Evolutionary conservation across 2,329 filamentous ascomycete species (phyloP).

Genomic region (Ophiostoma pallidulum): DNA sequence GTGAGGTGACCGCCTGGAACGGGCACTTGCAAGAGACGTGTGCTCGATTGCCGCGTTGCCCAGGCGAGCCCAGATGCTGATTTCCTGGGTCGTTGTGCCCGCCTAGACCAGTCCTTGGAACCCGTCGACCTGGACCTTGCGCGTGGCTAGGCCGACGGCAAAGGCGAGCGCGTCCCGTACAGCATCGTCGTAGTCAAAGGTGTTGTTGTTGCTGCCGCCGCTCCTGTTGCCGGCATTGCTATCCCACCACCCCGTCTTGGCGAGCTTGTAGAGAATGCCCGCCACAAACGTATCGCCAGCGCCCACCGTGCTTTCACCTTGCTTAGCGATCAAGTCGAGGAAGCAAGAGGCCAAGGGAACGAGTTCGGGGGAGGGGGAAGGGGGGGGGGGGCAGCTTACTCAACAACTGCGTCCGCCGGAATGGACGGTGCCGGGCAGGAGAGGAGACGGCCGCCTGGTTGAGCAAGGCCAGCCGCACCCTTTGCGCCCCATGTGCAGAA

Average conservation of each 20-base stretch:
- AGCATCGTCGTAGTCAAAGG: slow-evolving; percentile 37
- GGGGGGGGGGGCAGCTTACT: slow-evolving; percentile 35
- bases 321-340: too few relatives aligned
- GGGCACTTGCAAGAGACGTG: too few relatives aligned
- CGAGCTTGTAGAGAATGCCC: slow-evolving; percentile 55
- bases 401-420: slow-evolving; percentile 39
- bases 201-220: slow-evolving; percentile 18
- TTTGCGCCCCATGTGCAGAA: slow-evolving; percentile 37
- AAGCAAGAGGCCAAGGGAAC: background rate
- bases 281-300: slow-evolving; percentile 70
- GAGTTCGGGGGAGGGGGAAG: background rate
- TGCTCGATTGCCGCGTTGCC: too few relatives aligned
- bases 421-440: slow-evolving; percentile 33
- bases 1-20: too few relatives aligned
- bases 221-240: too few relatives aligned
- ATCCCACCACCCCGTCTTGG: too few relatives aligned
- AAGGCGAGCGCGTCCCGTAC: slow-evolving; percentile 42
- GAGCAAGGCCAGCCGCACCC: slow-evolving; percentile 37
- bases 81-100: too few relatives aligned
- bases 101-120: slow-evolving; percentile 42
- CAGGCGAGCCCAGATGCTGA: too few relatives aligned
- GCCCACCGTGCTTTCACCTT: slow-evolving; percentile 50
- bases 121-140: slow-evolving; percentile 58
- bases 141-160: slow-evolving; percentile 56
- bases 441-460: slow-evolving; percentile 25